These are phyloP conservation scores for Pichia sp. DNA, from an alignment of 1,139 yeast genomes.

Conservation along the genomic window DNA sequence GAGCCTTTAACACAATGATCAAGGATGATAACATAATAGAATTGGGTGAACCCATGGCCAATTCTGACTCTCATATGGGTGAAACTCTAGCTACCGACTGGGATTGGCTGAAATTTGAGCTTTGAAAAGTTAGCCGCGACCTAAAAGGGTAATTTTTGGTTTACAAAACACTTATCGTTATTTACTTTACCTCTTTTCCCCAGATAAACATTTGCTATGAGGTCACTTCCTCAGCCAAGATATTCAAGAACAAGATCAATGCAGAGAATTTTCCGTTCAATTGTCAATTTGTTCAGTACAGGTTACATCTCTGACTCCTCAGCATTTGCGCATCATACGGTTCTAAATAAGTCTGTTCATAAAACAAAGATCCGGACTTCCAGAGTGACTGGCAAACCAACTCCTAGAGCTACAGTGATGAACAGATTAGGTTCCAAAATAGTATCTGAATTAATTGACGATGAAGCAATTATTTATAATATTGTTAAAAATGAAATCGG, in stretches of 20 bases:
- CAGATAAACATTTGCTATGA: slow-evolving; percentile 18
- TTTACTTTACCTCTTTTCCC: not conserved
- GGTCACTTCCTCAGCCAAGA: slow-evolving; percentile 31
- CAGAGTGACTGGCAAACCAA: slow-evolving; percentile 27
- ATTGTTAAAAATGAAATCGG: slow-evolving; percentile 15
- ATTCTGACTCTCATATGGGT: slow-evolving; percentile 28
- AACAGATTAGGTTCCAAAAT: slow-evolving; percentile 20
- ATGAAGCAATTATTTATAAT: slow-evolving; percentile 16
- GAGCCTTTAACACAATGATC: slow-evolving; percentile 7
- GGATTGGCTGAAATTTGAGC: slow-evolving; percentile 32
- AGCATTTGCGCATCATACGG: slow-evolving; percentile 24
- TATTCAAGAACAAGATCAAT: slow-evolving; percentile 28
- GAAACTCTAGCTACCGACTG: slow-evolving; percentile 29
- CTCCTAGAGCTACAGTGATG: slow-evolving; percentile 24
- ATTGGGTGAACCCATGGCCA: slow-evolving; percentile 16
- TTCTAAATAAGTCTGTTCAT: slow-evolving; percentile 17
- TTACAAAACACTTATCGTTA: too few species aligned
- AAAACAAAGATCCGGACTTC: slow-evolving; percentile 28
- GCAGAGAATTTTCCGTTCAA: slow-evolving; percentile 27
- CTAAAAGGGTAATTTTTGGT: not conserved
- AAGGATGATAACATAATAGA: slow-evolving; percentile 11
- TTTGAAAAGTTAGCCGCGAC: slow-evolving; percentile 6
- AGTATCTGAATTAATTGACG: slow-evolving; percentile 25
- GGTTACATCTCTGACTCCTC: slow-evolving; percentile 30
- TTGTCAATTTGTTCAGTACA: slow-evolving; percentile 25